Evolutionary conservation across 139 green algal genomes (phyloP).

Genomic region (Chlorella ohadii): DNA sequence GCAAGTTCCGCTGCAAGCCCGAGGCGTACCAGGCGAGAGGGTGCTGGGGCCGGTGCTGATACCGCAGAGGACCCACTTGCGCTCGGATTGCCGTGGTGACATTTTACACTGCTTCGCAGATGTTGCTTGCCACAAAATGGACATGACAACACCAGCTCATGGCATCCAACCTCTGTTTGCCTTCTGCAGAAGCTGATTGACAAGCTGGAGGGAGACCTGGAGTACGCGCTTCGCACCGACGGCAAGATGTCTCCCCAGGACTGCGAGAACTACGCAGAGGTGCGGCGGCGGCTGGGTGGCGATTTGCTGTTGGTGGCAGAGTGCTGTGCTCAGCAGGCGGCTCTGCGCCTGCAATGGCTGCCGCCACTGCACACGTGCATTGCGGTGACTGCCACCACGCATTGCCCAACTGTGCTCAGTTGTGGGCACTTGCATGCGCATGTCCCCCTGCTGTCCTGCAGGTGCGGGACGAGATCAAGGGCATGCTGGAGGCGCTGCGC

Average conservation of each 20-base stretch:
- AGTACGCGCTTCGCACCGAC: conserved; percentile 81
- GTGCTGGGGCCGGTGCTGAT: not conserved
- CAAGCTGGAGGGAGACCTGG: conserved; percentile 91
- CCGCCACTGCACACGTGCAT: too few relatives aligned
- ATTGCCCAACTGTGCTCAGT: too few relatives aligned
- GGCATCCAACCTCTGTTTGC: too few relatives aligned
- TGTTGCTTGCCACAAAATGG: too few relatives aligned
- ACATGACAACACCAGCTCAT: too few relatives aligned
- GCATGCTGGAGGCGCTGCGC: conserved; percentile 76
- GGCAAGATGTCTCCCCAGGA: conserved; percentile 60
- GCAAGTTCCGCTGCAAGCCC: conserved; percentile 81
- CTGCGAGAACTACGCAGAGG: conserved; percentile 78
- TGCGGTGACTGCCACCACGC: too few relatives aligned
- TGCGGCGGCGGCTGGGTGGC: conserved; percentile 26
- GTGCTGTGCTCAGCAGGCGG: too few relatives aligned
- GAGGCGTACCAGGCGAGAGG: conserved; percentile 79
- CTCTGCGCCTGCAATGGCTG: too few relatives aligned
- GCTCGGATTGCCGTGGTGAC: too few relatives aligned
- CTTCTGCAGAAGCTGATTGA: conserved; percentile 75
- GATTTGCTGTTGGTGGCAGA: too few relatives aligned
- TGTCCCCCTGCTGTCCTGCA: not conserved
- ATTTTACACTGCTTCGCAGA: too few relatives aligned
- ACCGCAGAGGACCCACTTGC: not conserved
- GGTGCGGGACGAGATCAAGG: conserved; percentile 61
- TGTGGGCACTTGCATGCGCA: too few relatives aligned